Base-by-base conservation (phyloP, 345 rosid genomes). In the Heritiera fomes region DNA sequence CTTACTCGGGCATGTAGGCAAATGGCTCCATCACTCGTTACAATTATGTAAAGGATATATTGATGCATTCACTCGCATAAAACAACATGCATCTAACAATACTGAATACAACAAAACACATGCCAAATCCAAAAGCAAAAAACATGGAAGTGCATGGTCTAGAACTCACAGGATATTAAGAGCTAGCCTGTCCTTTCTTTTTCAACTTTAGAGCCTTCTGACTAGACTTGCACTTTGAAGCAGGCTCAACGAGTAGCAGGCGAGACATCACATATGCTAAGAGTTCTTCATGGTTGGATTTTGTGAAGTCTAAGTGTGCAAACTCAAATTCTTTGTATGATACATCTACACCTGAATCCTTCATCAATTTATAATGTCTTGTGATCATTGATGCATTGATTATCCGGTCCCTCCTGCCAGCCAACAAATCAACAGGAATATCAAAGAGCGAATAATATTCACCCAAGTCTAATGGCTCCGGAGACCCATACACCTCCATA, bases 291-390 rank as follows among this genome's bases (percentile, higher is more conserved):
- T 86, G 94, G 84, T 96, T 97, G 34, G 98, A 89, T 79, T 94
- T 94, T 17, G 94, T 96, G 89, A 96, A 96, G 86, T 96, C 99
- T 82, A 94, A 84, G 85, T 94, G 99, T 20, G 93, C 99, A 73
- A 92, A 96, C 83, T 96, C 98, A 23, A 87, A 90, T 83, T 92
- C 98, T 0, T 62, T 86, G 75, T 85, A 92, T 0, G 99, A 89
- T 20, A 87, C 95, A 18, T 94, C 92, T 3, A 92, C 97, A 1
- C 83, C 90, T 0, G 89, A 83, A n/a, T 91, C 90, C 83, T 86
- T 90, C 98, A 96, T 92, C 81, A 89, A 65, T 67, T 80, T 87
- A 40, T 96, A 91, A 80, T 96, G 99, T 80, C 87, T 88, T 81
- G 76, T 89, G 67, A 96, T 92, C 99, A 96, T 96, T 11, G 95